phyloP scores from a whole-genome alignment of 2,329 filamentous ascomycete genomes.

The Helminthosporium solani region DNA sequence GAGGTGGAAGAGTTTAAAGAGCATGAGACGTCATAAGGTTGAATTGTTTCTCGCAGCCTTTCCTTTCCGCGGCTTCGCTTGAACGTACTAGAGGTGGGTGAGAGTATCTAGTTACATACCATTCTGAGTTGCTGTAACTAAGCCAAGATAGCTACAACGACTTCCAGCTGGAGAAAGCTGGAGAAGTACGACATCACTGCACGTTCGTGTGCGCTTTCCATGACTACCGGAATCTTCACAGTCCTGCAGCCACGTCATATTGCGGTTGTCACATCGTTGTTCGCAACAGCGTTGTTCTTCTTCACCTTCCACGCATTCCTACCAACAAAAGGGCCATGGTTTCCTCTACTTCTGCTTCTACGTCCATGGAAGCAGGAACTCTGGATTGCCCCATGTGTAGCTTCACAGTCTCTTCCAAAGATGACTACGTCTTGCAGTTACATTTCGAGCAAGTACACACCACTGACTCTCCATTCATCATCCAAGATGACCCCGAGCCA shows the following conservation, averaged over 20 bases:
- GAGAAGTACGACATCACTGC: constrained; percentile 13
- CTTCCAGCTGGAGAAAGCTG: constrained; percentile 9
- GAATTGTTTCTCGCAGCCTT: no score
- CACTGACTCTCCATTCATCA: constrained; percentile 39
- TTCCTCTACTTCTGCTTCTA: constrained; percentile 6
- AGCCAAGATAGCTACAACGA: constrained; percentile 4
- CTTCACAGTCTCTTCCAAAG: constrained; percentile 27
- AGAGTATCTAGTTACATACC: no score
- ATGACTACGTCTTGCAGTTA: constrained; percentile 40
- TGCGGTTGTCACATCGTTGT: no score
- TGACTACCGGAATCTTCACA: no score
- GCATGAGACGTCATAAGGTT: no score
- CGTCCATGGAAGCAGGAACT: constrained; percentile 7
- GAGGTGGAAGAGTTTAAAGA: no score
- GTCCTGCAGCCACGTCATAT: no score
- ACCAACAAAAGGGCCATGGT: constrained; percentile 15
- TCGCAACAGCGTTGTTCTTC: not conserved
- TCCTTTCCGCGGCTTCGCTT: no score
- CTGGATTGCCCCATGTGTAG: constrained; percentile 41
- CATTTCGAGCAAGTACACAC: constrained; percentile 46
- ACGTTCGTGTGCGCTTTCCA: constrained; percentile 4
- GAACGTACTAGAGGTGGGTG: no score
- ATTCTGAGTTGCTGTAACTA: no score
- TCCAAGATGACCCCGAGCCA: constrained; percentile 33
- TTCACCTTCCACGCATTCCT: constrained; percentile 1